Evolutionary conservation across 306 rosid genomes (phyloP), one percentile per base, ranked within the genome.

Genomic region (Rosa rugosa): DNA sequence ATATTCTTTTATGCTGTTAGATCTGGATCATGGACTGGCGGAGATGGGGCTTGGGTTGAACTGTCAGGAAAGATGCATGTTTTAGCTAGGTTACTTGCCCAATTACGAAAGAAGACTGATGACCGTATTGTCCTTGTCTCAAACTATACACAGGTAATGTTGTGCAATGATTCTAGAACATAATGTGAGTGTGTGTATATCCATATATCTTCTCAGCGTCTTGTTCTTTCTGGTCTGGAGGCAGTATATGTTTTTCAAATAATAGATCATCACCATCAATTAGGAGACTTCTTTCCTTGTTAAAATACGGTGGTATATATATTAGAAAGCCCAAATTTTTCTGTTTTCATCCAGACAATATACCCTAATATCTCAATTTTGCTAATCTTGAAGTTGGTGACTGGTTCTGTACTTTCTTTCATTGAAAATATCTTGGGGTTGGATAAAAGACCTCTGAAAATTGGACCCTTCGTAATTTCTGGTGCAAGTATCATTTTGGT

Each of bases 1-100:
- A 5, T 42, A 11, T 50, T 75, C 41, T 68, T 51, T 69, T 45
- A 31, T 85, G 78, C 68, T 79, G 66, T 68, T 79, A 94, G 99
- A 79, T 87, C 95, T 89, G 97, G 99, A 68, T 84, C 95, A 74
- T 92, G 97, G 99, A 85, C 91, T 3, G 99, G 97, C 41, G 97
- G 93, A 47, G 87, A 89, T 87, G 99, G 99, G 72, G 87, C 91
- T 60, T 94, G 99, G 99, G 93, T 94, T 77, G 99, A 94, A 83
- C 80, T 94, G 67, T 94, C 99, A 2, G 99, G 99, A 42, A 94
- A 94, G 90, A 94, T 94, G 99, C 97, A 94, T 53, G 97, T 94
- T 87, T 84, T 94, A 77, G 97, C 97, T 72, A 87, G 97, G 80
- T 88, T 94, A 79, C 97, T 94, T 75, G 94, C 89, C 71, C 97